Evolutionary conservation across 2,329 filamentous ascomycete species (phyloP), one percentile per base, ranked within the genome.

Genomic region (Lojkania enalia): DNA sequence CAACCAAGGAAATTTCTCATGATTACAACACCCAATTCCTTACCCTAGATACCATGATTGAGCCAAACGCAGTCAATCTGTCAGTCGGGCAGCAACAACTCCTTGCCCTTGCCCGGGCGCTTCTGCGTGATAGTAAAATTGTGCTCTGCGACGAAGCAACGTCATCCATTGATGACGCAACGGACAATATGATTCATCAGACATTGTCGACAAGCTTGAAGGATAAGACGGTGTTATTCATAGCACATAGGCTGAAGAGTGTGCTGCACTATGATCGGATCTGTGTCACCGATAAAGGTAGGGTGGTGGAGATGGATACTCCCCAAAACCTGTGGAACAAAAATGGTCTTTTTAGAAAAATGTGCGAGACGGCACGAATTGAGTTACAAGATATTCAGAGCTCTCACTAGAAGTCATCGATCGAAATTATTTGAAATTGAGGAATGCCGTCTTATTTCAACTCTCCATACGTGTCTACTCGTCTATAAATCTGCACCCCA

Each of bases 141-240:
- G 66, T 84, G 3, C 69, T 84, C 12, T 67, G 83, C 3, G 81
- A 84, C 32, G 81, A 84, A 55, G 80, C 80, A 2, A 84, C 81
- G 0, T 73, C 77, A 0, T 72, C 79, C 1, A 70, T 84, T 1
- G 80, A 83, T 25, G 21, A 16, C 13, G 6, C 35, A 7, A 51
- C 42, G 4, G 52, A 55, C 23, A 16, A 21, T 9, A 29, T 47
- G 5, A 44, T 55, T 46, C 48, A 52, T 37, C 15, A 46, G 6
- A 38, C 39, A 3, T 46, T 57, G 18, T 32, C 44, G 11, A 41
- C 39, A 7, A 42, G 31, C 11, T 51, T 54, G 43, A 51, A 49
- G 32, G 19, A 48, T 40, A 20, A 41, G n/a, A 53, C 47, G 3
- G 35, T 55, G 13, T 37, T 55, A 21, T 21, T 16, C 16, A 16